phyloP scores from a whole-genome alignment of 768 basidiomycete species.

The Phylloporus sp. region DNA sequence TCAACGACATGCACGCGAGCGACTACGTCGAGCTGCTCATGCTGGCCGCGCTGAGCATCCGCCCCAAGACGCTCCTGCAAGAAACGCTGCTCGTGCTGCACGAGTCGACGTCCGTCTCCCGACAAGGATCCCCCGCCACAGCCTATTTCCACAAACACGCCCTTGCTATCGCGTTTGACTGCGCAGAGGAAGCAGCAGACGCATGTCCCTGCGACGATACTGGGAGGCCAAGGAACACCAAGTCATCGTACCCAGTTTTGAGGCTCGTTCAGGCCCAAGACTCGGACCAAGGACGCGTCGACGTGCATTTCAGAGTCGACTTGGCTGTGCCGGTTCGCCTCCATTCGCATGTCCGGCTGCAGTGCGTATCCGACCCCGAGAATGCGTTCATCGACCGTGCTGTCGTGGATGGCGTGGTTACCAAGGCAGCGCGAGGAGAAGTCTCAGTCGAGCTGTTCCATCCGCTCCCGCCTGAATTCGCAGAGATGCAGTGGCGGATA shows the following conservation, averaged over 20 bases:
- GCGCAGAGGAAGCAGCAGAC: slow-evolving; percentile 64
- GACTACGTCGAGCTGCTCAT: slow-evolving; percentile 53
- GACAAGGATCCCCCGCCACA: slow-evolving; percentile 21
- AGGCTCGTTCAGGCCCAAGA: slow-evolving; percentile 23
- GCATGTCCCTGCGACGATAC: slow-evolving; percentile 65
- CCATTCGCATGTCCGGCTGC: slow-evolving; percentile 64
- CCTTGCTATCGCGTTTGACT: slow-evolving; percentile 56
- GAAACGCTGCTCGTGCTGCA: slow-evolving; percentile 60
- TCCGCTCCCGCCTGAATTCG: slow-evolving; percentile 58
- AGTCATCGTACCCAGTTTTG: slow-evolving; percentile 35
- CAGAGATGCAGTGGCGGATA: slow-evolving; percentile 59
- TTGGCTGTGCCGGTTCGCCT: slow-evolving; percentile 45
- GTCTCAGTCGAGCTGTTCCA: slow-evolving; percentile 51
- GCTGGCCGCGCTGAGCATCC: slow-evolving; percentile 48
- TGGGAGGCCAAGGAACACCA: slow-evolving; percentile 44
- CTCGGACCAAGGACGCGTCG: slow-evolving; percentile 34
- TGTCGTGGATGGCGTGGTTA: slow-evolving; percentile 60
- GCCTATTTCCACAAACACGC: slow-evolving; percentile 55
- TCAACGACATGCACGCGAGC: slow-evolving; percentile 37
- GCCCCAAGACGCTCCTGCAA: slow-evolving; percentile 49
- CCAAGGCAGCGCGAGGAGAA: slow-evolving; percentile 49
- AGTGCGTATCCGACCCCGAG: slow-evolving; percentile 52
- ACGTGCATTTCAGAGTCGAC: slow-evolving; percentile 56
- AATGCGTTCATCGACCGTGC: slow-evolving; percentile 44
- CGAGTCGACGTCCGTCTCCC: slow-evolving; percentile 36